Evolutionary conservation across 1,284 basidiomycete genomes (phyloP), one percentile per base, ranked within the genome.

Genomic region (Naganishia sp.): DNA sequence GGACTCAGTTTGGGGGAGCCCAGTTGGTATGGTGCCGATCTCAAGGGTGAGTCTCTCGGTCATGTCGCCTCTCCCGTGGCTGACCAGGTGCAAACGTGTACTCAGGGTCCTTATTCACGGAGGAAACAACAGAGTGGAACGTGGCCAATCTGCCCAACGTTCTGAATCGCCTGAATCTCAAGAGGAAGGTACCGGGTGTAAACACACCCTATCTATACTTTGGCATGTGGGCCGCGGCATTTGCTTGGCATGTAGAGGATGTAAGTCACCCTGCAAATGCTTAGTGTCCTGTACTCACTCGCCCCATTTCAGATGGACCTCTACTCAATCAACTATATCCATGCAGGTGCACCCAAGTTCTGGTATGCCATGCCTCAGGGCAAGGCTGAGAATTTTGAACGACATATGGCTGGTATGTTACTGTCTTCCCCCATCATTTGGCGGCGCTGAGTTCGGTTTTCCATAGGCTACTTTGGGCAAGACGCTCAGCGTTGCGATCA

Each of bases 201-300:
- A 99, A 98, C 75, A 90, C 93, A 1, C 95, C 95, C 0, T 99
- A 99, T 77, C 85, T 99, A 4, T 99, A 99, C 80, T 98, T 96
- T 79, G 95, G 95, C 71, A 97, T 97, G 93, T 99, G 95, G 95
- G 85, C 93, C 61, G 95, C 96, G 16, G 94, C 93, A 0, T 96
- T 99, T 79, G 93, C 95, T 0, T 99, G 96, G 96, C 95, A 99
- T 73, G 95, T 99, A 55, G 95, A 99, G 73, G 86, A 85, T 70
- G 82, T 82, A 72, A 75, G 77, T 66, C 16, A 9, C n/a, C 16
- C 23, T 4, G 3, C 6, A 28, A 18, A 25, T 23, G 39, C 6
- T 6, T 23, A 11, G 4, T 33, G 4, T 45, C 42, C n/a, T 21
- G 36, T n/a, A 23, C 55, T 23, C 10, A 43, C 21, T 6, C 44